Base-by-base conservation (phyloP, 2,329 filamentous ascomycete species). In the Neofusicoccum sp. region DNA sequence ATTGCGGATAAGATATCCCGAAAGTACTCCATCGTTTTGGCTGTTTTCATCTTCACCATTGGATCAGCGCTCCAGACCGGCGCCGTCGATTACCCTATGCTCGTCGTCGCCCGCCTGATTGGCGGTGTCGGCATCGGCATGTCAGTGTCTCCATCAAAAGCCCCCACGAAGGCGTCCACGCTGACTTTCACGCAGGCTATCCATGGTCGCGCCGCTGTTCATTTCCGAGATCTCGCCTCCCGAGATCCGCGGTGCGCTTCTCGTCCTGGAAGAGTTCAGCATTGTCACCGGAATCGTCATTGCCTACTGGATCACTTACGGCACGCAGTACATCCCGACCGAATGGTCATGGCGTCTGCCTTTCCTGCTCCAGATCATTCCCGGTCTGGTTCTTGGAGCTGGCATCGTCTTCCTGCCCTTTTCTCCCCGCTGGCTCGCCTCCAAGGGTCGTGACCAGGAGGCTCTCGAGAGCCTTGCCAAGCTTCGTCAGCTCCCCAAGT, bases 261-360 rank as follows among this genome's bases (percentile, higher is more conserved):
- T 84, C 50, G 86, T 81, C 1, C 70, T 83, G 3, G 78, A 83
- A 63, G 76, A 81, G 54, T 73, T 83, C 62, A 75, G 72, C 56
- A 83, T 83, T 56, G 79, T 81, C 11, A 70, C 76, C 22, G 80
- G 82, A 2, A 81, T 80, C 62, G 78, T 84, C 3, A 74, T 84
- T 29, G 79, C 83, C 1, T 86, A 80, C 67, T 86, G 81, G 80
- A 83, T 83, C 41, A 82, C 81, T 0, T 86, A 84, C 62, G 83
- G 78, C 0, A 85, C 82, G 0, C 71, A 76, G 5, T 74, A 76
- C 65, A 77, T 83, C 44, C 64, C 71, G 0, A 69, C 76, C 36
- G 76, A 81, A 66, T 76, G 74, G 70, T 71, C 81, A 3, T 83
- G 78, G 67, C 74, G 80, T 6, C 72, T 84, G 0, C 81, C 82